Conservation (phyloP, 208 protist genomes). For the Acanthamoeba royreba region DNA sequence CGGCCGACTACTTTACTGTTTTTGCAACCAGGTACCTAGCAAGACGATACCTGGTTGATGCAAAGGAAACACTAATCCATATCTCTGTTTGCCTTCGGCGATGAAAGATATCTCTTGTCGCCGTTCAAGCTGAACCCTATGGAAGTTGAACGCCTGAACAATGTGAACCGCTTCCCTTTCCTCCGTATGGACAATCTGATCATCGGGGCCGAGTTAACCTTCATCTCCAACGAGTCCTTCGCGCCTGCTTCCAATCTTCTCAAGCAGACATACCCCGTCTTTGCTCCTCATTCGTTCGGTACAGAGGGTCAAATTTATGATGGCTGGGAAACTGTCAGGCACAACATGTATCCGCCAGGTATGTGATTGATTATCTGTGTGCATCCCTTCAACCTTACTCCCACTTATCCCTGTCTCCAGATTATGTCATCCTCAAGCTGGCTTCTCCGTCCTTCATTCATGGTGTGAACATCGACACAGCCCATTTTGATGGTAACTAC, state of each 20-base stretch:
- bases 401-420: not conserved
- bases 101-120: not conserved
- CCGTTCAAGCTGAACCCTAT: not conserved
- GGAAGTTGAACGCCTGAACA: not conserved
- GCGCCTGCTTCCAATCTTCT: not conserved
- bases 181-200: slow-evolving; percentile 19
- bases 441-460: not conserved
- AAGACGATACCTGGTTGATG: too few species aligned
- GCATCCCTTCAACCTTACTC: too few species aligned
- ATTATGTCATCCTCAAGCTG: not conserved
- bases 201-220: not conserved
- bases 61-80: too few species aligned
- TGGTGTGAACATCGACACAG: slow-evolving; percentile 35
- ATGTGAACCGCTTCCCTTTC: slow-evolving; percentile 2
- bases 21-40: not conserved
- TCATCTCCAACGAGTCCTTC: slow-evolving; percentile 41
- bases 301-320: slow-evolving; percentile 20
- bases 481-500: slow-evolving; percentile 40
- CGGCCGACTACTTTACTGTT: slow-evolving; percentile 18
- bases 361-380: too few species aligned
- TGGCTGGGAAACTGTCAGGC: not conserved
- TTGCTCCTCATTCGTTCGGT: slow-evolving; percentile 6
- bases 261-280: not conserved
- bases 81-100: too few species aligned
- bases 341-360: slow-evolving; percentile 38